Evolutionary conservation across 805 yeast genomes (phyloP).

Genomic region (Metschnikowia borealis): DNA sequence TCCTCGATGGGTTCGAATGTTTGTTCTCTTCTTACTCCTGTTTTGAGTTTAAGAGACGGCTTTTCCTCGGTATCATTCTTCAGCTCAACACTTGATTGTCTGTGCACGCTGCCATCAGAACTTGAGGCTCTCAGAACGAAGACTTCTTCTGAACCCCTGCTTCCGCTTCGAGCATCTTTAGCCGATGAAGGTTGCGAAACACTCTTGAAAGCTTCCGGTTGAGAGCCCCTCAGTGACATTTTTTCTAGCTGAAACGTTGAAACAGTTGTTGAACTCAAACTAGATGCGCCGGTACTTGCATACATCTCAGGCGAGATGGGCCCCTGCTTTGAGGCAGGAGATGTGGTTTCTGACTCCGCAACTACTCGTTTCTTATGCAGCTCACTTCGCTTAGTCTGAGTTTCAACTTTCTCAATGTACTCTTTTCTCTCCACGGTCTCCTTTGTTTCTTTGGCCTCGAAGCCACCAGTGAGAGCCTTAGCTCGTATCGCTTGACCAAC

Average conservation of each 20-base stretch:
- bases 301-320: not conserved
- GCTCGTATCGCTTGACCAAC: not conserved
- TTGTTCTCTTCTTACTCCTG: not conserved
- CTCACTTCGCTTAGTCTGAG: not conserved
- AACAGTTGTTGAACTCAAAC: not conserved
- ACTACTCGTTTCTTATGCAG: not conserved
- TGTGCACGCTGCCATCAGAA: not conserved
- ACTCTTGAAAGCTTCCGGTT: not conserved
- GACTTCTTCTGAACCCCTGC: constrained; percentile 1
- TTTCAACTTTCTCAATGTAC: not conserved
- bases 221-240: not conserved
- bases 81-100: not conserved
- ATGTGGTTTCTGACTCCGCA: not conserved
- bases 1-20: constrained; percentile 1
- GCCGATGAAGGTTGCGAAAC: constrained; percentile 4
- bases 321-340: not conserved
- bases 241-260: not conserved
- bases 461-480: not conserved
- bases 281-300: not conserved
- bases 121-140: not conserved
- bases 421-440: not conserved
- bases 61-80: not conserved
- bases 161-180: constrained; percentile 1
- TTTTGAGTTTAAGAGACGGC: not conserved
- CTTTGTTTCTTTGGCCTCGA: not conserved